These are phyloP conservation scores for Lipomyces japonicus DNA, from an alignment of 805 yeast genomes.

Conservation along the genomic window DNA sequence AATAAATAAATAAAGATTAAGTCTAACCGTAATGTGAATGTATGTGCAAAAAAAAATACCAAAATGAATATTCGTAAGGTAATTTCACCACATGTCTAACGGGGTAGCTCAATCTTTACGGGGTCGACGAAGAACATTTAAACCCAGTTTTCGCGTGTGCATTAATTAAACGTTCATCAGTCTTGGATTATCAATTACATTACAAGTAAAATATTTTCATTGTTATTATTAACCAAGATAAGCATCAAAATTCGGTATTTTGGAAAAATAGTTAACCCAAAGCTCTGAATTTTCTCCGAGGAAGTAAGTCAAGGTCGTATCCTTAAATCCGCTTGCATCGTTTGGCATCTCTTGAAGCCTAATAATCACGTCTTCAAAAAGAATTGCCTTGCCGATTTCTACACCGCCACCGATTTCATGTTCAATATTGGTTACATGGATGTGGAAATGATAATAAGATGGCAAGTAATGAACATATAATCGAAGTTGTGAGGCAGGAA, in stretches of 20 bases:
- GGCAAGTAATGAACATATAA: slow-evolving; percentile 90
- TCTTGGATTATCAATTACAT: too few relatives aligned
- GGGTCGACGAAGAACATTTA: too few relatives aligned
- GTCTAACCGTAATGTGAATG: too few relatives aligned
- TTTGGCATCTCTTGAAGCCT: slow-evolving; percentile 52
- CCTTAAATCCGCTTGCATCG: slow-evolving; percentile 50
- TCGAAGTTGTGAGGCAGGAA: slow-evolving; percentile 54
- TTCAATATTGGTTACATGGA: slow-evolving; percentile 75
- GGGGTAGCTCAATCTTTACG: too few relatives aligned
- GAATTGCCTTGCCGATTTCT: slow-evolving; percentile 79
- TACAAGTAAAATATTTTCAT: too few relatives aligned
- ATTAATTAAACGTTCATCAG: not conserved
- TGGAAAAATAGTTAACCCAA: slow-evolving; percentile 44
- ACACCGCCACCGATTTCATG: slow-evolving; percentile 61
- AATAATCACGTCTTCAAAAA: slow-evolving; percentile 78
- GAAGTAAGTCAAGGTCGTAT: slow-evolving; percentile 58
- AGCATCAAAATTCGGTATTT: too few relatives aligned
- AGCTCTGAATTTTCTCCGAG: slow-evolving; percentile 75
- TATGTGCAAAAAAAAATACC: too few relatives aligned
- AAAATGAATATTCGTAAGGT: too few relatives aligned
- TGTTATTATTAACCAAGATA: too few relatives aligned
- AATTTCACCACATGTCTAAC: too few relatives aligned
- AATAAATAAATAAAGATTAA: too few relatives aligned
- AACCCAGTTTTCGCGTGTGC: too few relatives aligned
- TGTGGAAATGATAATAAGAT: slow-evolving; percentile 90